phyloP scores from a whole-genome alignment of 2,329 filamentous ascomycete species.

The Ploettnerulaceae sp. region DNA sequence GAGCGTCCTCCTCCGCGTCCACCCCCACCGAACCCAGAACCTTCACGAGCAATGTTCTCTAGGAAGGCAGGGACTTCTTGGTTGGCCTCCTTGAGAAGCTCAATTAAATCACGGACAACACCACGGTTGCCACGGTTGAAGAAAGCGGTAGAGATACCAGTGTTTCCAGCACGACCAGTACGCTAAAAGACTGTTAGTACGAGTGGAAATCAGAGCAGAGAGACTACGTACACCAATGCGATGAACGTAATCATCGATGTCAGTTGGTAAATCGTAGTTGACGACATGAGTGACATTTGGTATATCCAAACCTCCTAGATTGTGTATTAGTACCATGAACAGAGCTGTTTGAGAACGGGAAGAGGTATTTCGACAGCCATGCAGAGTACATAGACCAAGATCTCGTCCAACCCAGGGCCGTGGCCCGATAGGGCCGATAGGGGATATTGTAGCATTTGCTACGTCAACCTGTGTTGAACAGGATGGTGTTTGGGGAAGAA shows the following conservation, averaged over 20 bases:
- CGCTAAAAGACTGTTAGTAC: slow-evolving; percentile 40
- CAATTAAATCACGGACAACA: slow-evolving; percentile 91
- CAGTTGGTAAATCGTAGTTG: slow-evolving; percentile 98
- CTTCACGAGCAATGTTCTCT: slow-evolving; percentile 95
- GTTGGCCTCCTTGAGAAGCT: slow-evolving; percentile 98
- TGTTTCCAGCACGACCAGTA: slow-evolving; percentile 99
- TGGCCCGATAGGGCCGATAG: too few species aligned
- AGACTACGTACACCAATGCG: slow-evolving; percentile 64
- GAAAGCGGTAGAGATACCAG: slow-evolving; percentile 95
- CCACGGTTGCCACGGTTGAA: slow-evolving; percentile 99
- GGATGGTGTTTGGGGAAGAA: not conserved
- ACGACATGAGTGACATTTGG: slow-evolving; percentile 88
- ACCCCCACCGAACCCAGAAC: slow-evolving; percentile 68
- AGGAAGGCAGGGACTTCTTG: slow-evolving; percentile 93
- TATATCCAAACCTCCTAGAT: not conserved
- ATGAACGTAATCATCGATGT: slow-evolving; percentile 98
- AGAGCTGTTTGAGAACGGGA: too few species aligned
- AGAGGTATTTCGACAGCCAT: too few species aligned
- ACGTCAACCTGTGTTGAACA: slow-evolving; percentile 4
- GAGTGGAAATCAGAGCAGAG: not conserved
- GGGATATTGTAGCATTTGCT: slow-evolving; percentile 12
- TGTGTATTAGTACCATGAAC: too few species aligned
- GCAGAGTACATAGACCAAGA: too few species aligned
- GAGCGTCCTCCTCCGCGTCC: slow-evolving; percentile 61
- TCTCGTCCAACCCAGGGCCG: too few species aligned